Conservation (phyloP, 305 asterid species). For the Fraxinus nigra region DNA sequence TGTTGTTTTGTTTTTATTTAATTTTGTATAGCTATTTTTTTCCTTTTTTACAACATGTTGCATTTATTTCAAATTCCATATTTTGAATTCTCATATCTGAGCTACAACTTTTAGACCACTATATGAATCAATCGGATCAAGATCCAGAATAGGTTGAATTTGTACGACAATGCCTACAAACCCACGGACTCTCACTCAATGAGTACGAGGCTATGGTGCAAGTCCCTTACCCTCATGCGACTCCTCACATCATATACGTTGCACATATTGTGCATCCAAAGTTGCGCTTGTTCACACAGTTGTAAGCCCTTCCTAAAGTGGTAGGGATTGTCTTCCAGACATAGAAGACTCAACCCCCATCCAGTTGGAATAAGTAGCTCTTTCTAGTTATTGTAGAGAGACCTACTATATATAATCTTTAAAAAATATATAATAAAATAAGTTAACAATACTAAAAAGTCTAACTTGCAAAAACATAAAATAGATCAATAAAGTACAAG, state of each 20-base stretch:
- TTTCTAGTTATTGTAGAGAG: background rate
- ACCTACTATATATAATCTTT: background rate
- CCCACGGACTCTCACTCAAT: background rate
- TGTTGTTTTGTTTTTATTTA: background rate
- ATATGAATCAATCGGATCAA: background rate
- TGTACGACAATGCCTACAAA: background rate
- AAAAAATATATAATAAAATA: too few relatives aligned
- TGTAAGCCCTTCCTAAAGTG: background rate
- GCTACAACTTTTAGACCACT: background rate
- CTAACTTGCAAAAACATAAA: background rate
- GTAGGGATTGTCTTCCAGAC: background rate
- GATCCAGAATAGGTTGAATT: background rate
- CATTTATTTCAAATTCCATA: background rate
- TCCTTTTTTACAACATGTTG: background rate
- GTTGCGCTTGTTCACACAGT: background rate
- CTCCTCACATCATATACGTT: background rate
- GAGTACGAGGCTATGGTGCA: background rate
- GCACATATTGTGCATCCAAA: background rate
- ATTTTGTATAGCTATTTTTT: background rate
- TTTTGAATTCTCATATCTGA: background rate
- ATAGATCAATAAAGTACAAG: background rate
- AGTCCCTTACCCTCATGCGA: background rate
- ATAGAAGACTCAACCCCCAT: background rate
- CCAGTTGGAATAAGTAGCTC: background rate
- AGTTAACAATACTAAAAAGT: background rate